Conservation (phyloP, 208 protist genomes). For the Acanthamoeba royreba region DNA sequence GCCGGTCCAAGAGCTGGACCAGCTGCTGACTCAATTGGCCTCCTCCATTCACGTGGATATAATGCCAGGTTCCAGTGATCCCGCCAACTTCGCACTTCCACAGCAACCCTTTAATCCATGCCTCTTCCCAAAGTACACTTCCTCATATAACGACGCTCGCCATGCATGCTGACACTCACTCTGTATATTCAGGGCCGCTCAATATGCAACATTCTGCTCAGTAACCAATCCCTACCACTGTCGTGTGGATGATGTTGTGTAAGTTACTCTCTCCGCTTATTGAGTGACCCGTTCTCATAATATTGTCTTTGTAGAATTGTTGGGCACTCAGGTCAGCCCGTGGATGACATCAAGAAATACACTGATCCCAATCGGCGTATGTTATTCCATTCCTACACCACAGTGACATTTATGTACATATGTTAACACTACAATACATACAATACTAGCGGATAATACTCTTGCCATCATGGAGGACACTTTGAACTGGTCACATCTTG, state of each 20-base stretch:
- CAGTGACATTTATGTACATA: not conserved
- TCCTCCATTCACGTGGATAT: slow-evolving; percentile 52
- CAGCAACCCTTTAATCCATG: slow-evolving; percentile 68
- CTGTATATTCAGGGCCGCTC: not conserved
- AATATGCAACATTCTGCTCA: slow-evolving; percentile 42
- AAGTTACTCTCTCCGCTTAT: not conserved
- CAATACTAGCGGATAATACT: not conserved
- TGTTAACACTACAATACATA: not conserved
- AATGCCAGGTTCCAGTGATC: slow-evolving; percentile 67
- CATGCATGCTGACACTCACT: no score
- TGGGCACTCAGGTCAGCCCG: slow-evolving; percentile 65
- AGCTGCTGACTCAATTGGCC: slow-evolving; percentile 17
- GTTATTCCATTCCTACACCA: not conserved
- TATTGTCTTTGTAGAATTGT: slow-evolving; percentile 35
- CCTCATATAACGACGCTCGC: no score
- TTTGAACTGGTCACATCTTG: slow-evolving; percentile 64
- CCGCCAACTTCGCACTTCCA: slow-evolving; percentile 58
- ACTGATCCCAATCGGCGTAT: not conserved
- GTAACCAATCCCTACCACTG: slow-evolving; percentile 67
- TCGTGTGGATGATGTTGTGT: slow-evolving; percentile 55
- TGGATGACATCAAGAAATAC: slow-evolving; percentile 65
- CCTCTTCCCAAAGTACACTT: slow-evolving; percentile 57
- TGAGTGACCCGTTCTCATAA: not conserved
- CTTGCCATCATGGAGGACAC: slow-evolving; percentile 54
- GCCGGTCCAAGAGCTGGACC: slow-evolving; percentile 55